Conservation (phyloP, 768 basidiomycete species). For the Leccinum boreale region DNA sequence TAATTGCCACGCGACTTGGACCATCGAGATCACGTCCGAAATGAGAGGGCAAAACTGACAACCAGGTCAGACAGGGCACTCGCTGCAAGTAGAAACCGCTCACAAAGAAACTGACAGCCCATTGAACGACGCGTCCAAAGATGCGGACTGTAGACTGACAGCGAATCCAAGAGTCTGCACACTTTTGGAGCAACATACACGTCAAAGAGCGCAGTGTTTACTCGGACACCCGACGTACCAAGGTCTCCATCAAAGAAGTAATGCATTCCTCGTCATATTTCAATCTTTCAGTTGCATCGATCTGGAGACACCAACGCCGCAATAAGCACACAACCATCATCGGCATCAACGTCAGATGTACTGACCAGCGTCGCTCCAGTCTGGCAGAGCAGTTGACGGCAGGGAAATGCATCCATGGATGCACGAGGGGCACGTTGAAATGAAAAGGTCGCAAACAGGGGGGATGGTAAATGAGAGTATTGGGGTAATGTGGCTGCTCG, state of each 20-base stretch:
- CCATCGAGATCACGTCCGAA: slow-evolving; percentile 21
- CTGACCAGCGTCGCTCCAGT: slow-evolving; percentile 9
- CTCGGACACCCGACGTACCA: not conserved
- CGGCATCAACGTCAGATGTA: not conserved
- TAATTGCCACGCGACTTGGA: slow-evolving; percentile 10
- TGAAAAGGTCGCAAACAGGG: not conserved
- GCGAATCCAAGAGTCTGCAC: slow-evolving; percentile 2
- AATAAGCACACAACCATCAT: not conserved
- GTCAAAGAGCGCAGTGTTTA: not conserved
- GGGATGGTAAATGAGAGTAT: slow-evolving; percentile 4
- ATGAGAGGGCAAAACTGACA: slow-evolving; percentile 21
- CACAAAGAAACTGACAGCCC: slow-evolving; percentile 24
- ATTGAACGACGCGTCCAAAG: slow-evolving; percentile 6
- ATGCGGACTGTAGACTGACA: slow-evolving; percentile 1
- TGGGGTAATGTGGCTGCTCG: not conserved
- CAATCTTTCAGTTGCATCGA: not conserved
- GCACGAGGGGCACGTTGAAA: not conserved
- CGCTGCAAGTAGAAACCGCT: not conserved
- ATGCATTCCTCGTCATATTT: slow-evolving; percentile 1
- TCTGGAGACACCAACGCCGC: slow-evolving; percentile 1
- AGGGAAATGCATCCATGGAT: slow-evolving; percentile 8
- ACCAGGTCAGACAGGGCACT: not conserved
- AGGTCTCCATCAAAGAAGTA: not conserved
- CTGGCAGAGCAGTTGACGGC: not conserved
- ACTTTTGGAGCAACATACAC: not conserved